Evolutionary conservation across 768 basidiomycete genomes (phyloP).

Genomic region (Dictyophora rubrovolvata): DNA sequence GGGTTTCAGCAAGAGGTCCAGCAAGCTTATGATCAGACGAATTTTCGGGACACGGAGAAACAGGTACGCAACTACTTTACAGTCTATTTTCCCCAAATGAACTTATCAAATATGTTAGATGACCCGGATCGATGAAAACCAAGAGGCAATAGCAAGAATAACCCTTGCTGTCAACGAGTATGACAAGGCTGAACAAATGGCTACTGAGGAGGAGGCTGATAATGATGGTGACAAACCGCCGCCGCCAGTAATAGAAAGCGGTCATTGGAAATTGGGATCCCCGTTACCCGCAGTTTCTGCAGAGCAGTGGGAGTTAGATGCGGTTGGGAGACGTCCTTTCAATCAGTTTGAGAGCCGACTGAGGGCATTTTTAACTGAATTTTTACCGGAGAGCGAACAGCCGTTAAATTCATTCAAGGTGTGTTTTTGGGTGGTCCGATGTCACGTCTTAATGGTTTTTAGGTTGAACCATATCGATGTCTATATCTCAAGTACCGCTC

Average conservation of each 20-base stretch:
- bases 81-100: too few relatives aligned
- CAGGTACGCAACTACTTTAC: too few relatives aligned
- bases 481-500: too few relatives aligned
- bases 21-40: slow-evolving; percentile 21
- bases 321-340: not conserved
- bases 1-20: slow-evolving; percentile 24
- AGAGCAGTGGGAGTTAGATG: too few relatives aligned
- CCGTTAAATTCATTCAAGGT: not conserved
- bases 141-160: not conserved
- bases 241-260: too few relatives aligned
- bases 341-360: not conserved
- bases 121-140: not conserved
- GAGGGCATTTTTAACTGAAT: not conserved
- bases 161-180: not conserved
- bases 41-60: slow-evolving; percentile 19
- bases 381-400: not conserved
- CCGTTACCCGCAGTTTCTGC: too few relatives aligned
- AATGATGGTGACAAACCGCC: not conserved
- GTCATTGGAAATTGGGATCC: too few relatives aligned
- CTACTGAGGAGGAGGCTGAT: not conserved
- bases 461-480: not conserved
- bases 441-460: too few relatives aligned
- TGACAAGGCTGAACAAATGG: not conserved
- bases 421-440: not conserved
- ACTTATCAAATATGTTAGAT: not conserved